Evolutionary conservation across 306 rosid genomes (phyloP), one percentile per base, ranked within the genome.

Genomic region (Begonia fuchsioides): DNA sequence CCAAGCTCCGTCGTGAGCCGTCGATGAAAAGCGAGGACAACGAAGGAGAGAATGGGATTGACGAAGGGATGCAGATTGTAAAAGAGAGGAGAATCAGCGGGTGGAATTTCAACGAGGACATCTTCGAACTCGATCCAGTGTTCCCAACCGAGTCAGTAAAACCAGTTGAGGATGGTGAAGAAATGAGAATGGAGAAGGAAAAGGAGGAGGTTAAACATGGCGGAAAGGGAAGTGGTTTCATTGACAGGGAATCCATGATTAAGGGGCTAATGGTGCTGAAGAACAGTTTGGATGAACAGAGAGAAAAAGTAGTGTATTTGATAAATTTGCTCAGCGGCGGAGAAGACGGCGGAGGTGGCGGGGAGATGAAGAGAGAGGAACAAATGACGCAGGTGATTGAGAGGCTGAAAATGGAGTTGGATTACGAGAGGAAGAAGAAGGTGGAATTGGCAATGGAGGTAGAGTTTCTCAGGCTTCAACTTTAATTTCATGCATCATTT

Each of bases 71-170:
- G 32, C 11, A 11, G 9, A 53, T 39, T 9, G 53, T 39, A 6
- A 63, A 57, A 43, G 39, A 32, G 3, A 63, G 81, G 53, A 81
- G 80, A 56, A 73, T 85, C 5, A 78, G 76, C 39, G 76, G 80
- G 7, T 81, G 87, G 93, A 73, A 78, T 51, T 85, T 73, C 67
- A 76, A 85, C 41, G 82, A 81, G 64, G 82, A 80, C 0, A 78
- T 68, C 2, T 66, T 85, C 49, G 43, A 71, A 12, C 74, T 85
- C 12, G 64, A 75, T 9, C 78, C 83, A 3, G 70, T 75, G 0
- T 84, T 77, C 35, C 86, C 75, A 3, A 54, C 46, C 1, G 61
- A 62, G 19, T 9, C 15, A 1, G 55, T 17, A 7, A 74, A 72
- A 56, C 62, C 55, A 48, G 76, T 67, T 11, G 6, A 46, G 10